These are phyloP conservation scores for Sporisorium reilianum DNA, from an alignment of 1,284 basidiomycete species.

Conservation along the genomic window DNA sequence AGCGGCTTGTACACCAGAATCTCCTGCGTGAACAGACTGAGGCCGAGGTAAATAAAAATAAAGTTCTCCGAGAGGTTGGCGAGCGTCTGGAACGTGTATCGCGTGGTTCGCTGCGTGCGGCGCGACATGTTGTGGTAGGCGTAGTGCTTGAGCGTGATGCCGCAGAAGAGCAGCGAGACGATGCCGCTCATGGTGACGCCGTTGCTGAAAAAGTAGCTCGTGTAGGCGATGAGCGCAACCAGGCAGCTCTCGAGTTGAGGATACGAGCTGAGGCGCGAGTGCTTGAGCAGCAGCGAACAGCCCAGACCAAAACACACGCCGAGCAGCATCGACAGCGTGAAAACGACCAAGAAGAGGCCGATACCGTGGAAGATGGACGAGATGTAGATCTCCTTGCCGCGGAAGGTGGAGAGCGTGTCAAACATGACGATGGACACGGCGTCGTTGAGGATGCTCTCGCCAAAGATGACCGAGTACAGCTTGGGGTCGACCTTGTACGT, in stretches of 20 bases:
- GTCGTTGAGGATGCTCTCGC: constrained; percentile 96
- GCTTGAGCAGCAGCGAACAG: constrained; percentile 92
- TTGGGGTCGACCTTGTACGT: constrained; percentile 99
- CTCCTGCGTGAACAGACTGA: constrained; percentile 92
- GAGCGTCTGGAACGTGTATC: constrained; percentile 76
- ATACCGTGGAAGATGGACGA: constrained; percentile 92
- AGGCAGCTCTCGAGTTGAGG: constrained; percentile 89
- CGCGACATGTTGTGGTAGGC: constrained; percentile 99
- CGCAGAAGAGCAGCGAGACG: constrained; percentile 97
- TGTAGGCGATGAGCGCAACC: constrained; percentile 93
- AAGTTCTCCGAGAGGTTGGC: constrained; percentile 90
- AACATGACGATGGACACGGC: constrained; percentile 99
- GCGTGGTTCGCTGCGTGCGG: constrained; percentile 92
- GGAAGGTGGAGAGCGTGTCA: constrained; percentile 92
- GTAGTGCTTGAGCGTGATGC: constrained; percentile 98
- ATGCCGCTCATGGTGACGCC: constrained; percentile 95
- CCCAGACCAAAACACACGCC: constrained; percentile 90
- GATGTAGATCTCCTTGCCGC: constrained; percentile 87
- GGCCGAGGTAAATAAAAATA: constrained; percentile 98
- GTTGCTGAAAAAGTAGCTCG: constrained; percentile 96
- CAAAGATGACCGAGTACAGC: constrained; percentile 97
- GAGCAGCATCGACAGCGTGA: constrained; percentile 91
- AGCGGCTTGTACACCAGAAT: constrained; percentile 92
- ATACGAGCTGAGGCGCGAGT: constrained; percentile 87
- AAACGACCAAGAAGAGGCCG: constrained; percentile 95